Conservation (phyloP, 352 stramenopile species). For the Phytophthora brassicae region DNA sequence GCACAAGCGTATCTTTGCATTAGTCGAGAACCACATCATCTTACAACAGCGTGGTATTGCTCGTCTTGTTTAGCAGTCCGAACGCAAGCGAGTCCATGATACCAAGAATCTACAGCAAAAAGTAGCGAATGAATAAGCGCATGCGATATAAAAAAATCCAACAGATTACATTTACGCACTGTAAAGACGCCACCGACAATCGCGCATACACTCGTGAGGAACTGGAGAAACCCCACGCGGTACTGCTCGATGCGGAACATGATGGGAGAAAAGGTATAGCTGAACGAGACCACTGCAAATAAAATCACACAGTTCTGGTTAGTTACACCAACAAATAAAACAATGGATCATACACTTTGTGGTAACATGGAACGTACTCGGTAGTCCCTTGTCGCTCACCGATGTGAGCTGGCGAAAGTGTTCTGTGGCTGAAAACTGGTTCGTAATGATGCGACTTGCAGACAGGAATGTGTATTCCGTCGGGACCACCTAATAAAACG, state of each 20-base stretch:
- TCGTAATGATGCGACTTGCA: conserved; percentile 88
- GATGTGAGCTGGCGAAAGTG: conserved; percentile 90
- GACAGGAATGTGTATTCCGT: conserved; percentile 93
- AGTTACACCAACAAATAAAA: conserved; percentile 4
- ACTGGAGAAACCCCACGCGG: conserved; percentile 85
- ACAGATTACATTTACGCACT: conserved; percentile 38
- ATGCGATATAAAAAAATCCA: background rate
- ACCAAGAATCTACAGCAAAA: conserved; percentile 54
- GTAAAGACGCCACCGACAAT: conserved; percentile 93
- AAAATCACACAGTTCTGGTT: conserved; percentile 11
- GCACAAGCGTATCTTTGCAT: conserved; percentile 22
- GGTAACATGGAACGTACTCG: conserved; percentile 50
- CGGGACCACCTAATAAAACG: conserved; percentile 88
- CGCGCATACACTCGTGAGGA: conserved; percentile 92
- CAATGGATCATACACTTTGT: background rate
- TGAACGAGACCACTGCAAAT: conserved; percentile 93
- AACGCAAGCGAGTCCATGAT: conserved; percentile 71
- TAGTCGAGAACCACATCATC: conserved; percentile 9
- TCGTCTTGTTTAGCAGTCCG: conserved; percentile 51
- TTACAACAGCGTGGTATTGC: conserved; percentile 48
- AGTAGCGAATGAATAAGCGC: background rate
- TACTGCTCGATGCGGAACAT: conserved; percentile 96
- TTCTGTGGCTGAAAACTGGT: conserved; percentile 99
- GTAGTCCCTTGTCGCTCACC: conserved; percentile 85
- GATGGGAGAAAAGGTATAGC: conserved; percentile 97